Percentiles rank a stretch among this genome's conserved stretches.
phyloP scores from a whole-genome alignment of 306 rosid genomes.

The Quercus engelmannii region DNA sequence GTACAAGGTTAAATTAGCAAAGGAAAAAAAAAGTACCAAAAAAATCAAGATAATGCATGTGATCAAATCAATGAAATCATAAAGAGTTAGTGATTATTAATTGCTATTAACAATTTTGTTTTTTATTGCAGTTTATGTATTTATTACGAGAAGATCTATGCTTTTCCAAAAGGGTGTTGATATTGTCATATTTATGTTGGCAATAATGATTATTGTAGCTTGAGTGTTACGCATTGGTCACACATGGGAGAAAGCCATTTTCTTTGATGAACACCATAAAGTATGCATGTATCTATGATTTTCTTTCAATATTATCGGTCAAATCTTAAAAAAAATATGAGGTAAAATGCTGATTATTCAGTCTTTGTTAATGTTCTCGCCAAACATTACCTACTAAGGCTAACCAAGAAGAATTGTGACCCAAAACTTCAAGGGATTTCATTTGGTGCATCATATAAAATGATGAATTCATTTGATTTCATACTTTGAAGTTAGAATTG shows the following conservation, averaged over 20 bases:
- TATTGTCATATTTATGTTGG: background rate
- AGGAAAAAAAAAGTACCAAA: too few species aligned
- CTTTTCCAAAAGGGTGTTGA: conserved; percentile 16
- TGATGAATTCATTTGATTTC: too few species aligned
- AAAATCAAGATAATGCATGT: too few species aligned
- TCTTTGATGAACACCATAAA: background rate
- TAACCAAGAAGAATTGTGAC: too few species aligned
- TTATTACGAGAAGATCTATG: conserved; percentile 1
- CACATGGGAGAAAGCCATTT: background rate
- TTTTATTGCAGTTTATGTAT: conserved; percentile 26
- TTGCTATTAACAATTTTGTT: conserved; percentile 1
- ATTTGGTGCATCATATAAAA: too few species aligned
- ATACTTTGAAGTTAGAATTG: too few species aligned
- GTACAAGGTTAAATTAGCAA: too few species aligned
- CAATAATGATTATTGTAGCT: background rate
- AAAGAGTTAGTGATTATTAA: background rate
- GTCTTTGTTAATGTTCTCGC: background rate
- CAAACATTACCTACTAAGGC: too few species aligned
- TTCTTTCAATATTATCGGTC: background rate
- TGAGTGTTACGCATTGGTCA: background rate
- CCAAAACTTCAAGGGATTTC: too few species aligned
- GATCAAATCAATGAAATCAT: too few species aligned
- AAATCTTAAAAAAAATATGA: background rate
- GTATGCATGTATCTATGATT: background rate
- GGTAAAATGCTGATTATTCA: background rate